Evolutionary conservation across 1,284 basidiomycete genomes (phyloP), one percentile per base, ranked within the genome.

Genomic region (Austroboletus novae-zelandiae): DNA sequence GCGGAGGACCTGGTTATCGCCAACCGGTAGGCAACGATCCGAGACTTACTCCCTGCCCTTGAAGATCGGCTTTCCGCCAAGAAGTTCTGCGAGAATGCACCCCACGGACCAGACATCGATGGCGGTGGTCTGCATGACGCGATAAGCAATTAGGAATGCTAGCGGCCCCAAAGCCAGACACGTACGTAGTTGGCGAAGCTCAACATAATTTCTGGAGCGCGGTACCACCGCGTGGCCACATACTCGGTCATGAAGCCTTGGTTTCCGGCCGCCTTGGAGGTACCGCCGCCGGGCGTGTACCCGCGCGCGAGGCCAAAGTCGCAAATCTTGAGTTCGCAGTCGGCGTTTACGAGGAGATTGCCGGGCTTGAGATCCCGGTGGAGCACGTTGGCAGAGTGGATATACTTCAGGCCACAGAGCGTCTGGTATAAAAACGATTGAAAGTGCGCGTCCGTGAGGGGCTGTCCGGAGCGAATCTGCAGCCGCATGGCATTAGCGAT

Each of bases 191-290:
- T 97, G 40, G 93, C 93, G 63, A 97, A 97, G 71, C 90, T 94
- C 60, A 98, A 70, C 95, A 98, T 98, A 70, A 98, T 97, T 74
- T 98, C 94, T 0, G 95, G 95, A 17, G 94, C 94, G 46, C 94
- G 80, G 69, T 98, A 98, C 95, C 94, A 98, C 51, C 94, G 79
- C 10, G 94, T 98, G n/a, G 94, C 94, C 30, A 97, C 94, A 69
- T 94, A 97, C 72, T 99, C 97, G 0, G 97, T 99, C 97, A 99
- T 99, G 74, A 99, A 98, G 1, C 95, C 94, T 60, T 94, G 93
- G 62, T 92, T 92, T 34, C 86, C 88, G 13, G 83, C 81, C 0
- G 78, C 76, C 59, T 78, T 81, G 41, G 80, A 80, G 50, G 84
- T 78, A 47, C 85, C 78, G 45, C 83, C 81, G 4, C 87, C 91